These are phyloP conservation scores for Triticum monococcum DNA, from an alignment of 176 grass and related monocot genomes.

Conservation along the genomic window DNA sequence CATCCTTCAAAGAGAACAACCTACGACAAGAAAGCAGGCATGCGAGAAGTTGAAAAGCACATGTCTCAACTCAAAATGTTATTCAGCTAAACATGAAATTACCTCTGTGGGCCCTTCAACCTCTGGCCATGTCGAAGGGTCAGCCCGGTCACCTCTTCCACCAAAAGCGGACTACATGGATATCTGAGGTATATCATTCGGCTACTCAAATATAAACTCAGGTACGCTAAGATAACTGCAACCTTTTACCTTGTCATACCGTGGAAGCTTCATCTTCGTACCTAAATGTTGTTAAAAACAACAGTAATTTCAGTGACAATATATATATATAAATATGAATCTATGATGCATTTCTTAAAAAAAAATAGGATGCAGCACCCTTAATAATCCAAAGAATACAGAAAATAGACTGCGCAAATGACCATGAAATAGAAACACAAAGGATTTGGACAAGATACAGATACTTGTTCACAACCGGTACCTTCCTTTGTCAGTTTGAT, in stretches of 20 bases:
- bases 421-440: constrained; percentile 14
- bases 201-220: constrained; percentile 32
- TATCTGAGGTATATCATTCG: constrained; percentile 37
- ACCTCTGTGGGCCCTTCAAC: constrained; percentile 92
- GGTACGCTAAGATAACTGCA: constrained; percentile 19
- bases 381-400: background rate
- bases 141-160: constrained; percentile 94
- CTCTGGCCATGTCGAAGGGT: constrained; percentile 86
- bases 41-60: constrained; percentile 12
- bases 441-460: background rate
- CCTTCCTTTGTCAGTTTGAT: constrained; percentile 90
- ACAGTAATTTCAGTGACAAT: constrained; percentile 25
- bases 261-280: constrained; percentile 93
- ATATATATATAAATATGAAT: constrained; percentile 9
- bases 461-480: constrained; percentile 30
- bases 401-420: background rate
- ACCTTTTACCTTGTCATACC: constrained; percentile 91
- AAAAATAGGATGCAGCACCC: background rate
- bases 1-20: constrained; percentile 98
- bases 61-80: constrained; percentile 10
- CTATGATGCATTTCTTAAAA: background rate
- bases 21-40: constrained; percentile 48
- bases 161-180: constrained; percentile 85
- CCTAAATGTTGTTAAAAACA: constrained; percentile 51
- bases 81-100: background rate